Evolutionary conservation across 768 basidiomycete genomes (phyloP), one percentile per base, ranked within the genome.

Genomic region (Termitomyces sp.): DNA sequence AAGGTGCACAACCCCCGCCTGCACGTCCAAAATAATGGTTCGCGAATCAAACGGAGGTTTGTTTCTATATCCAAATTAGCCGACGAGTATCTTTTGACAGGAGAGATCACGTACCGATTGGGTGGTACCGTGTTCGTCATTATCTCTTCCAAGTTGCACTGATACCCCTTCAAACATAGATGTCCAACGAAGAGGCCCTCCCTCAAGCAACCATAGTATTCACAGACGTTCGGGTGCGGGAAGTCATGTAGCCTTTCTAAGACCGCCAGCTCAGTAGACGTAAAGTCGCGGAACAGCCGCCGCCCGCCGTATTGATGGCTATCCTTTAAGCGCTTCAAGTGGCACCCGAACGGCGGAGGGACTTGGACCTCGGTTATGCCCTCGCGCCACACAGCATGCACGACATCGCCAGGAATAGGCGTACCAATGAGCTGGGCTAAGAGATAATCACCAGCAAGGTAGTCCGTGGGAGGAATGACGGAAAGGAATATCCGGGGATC

Each of bases 101-200:
- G 2, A 20, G n/a, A 43, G 20, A 6, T 44, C 30, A 54, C 42
- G 20, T 47, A 56, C 55, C 18, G 22, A 36, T 39, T 27, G 14
- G 46, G 5, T 47, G 45, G 37, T 7, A 56, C 30, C n/a, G 55
- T 56, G 20, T 56, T 32, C 20, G 37, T 56, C 55, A 56, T 56
- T 37, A 56, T 48, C n/a, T 56, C 55, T 24, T 56, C 55, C 46
- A 56, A 5, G 55, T 56, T 56, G 24, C 55, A 56, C 20, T 56
- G 55, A 56, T 56, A 56, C 55, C 46, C 45, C 46, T 56, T 56
- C 36, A 56, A 56, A 56, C 55, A 56, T 30, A 56, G 33, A 40
- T 56, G 55, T n/a, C 55, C 55, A 10, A 56, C 55, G 20, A 56
- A 56, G 20, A 56, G 55, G 27, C 55, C 55, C n/a, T 56, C 55